Percentiles rank a stretch among this genome's conserved stretches.
These are phyloP conservation scores for Taiozyma onychis DNA, from an alignment of 1,139 yeast species.

Conservation along the genomic window DNA sequence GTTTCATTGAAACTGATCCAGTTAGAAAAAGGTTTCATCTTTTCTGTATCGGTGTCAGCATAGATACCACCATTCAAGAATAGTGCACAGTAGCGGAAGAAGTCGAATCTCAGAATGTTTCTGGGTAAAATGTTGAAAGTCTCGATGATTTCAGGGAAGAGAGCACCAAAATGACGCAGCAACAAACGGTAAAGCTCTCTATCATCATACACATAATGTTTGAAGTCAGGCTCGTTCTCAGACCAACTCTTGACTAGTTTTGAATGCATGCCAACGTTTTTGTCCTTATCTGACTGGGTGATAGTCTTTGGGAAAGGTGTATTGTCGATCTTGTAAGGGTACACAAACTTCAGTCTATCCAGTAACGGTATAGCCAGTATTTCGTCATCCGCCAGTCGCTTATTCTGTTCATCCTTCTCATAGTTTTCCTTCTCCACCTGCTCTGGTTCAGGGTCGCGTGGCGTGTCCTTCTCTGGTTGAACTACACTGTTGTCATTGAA, in stretches of 20 bases:
- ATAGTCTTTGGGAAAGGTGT: constrained; percentile 1
- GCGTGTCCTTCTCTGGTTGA: neutral
- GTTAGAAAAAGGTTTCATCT: constrained; percentile 9
- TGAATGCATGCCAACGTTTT: neutral
- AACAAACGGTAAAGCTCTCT: neutral
- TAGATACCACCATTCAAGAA: constrained; percentile 50
- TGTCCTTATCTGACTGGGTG: constrained; percentile 2
- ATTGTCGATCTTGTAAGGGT: neutral
- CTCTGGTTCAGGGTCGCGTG: neutral
- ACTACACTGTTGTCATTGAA: neutral
- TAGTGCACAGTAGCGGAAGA: constrained; percentile 44
- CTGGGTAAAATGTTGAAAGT: constrained; percentile 44
- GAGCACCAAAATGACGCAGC: constrained; percentile 11
- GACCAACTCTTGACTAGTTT: constrained; percentile 4
- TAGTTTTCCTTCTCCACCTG: neutral
- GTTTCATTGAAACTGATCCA: constrained; percentile 22
- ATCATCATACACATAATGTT: neutral
- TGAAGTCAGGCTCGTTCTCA: neutral
- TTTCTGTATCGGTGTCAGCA: constrained; percentile 40
- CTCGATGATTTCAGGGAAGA: constrained; percentile 42
- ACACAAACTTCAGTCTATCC: constrained; percentile 1
- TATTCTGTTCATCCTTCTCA: too few relatives aligned
- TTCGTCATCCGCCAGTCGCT: neutral
- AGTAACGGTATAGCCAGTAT: neutral
- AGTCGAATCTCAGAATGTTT: constrained; percentile 44